Evolutionary conservation across 148 eudicot genomes (phyloP), one percentile per base, ranked within the genome.

Genomic region (Cornus florida): DNA sequence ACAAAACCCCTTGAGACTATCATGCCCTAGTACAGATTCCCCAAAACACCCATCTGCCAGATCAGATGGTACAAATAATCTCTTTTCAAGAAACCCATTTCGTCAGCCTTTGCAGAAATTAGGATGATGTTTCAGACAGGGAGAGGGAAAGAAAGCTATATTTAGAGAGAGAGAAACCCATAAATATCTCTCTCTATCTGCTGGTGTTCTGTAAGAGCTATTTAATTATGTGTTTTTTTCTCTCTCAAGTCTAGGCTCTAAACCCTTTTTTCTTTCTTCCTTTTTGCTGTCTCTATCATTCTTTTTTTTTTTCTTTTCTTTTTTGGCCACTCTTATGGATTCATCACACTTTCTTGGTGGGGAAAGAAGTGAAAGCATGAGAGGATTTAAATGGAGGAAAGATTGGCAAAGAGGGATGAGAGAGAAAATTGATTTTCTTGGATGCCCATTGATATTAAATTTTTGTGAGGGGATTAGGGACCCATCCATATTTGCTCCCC

Each of bases 401-500:
- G 17, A 75, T 43, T 9, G 32, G 60, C 22, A 62, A 32, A 28
- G 70, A 53, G 48, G 32, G 17, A 20, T 6, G 70, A 43, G 70
- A 53, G 31, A 57, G 19, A 72, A 67, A 56, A 68, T 22, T 70
- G 13, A 73, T 81, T 77, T 66, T 72, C 71, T 81, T 71, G 74
- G 84, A 78, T 75, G 48, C 13, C 80, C 70, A 75, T 68, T 59
- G 70, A 19, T 5, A 60, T 62, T 65, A 43, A 75, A 60, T 60
- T 64, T 67, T 85, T 39, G 70, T 8, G 62, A 35, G 67, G 73
- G 57, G 68, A 39, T 53, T 33, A 65, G 22, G 83, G 83, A 43
- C 62, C 85, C 85, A 76, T 79, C 74, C 72, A 13, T 79, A 82
- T 82, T 85, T 85, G 88, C 83, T 85, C 85, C 88, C 85, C 85